These are phyloP conservation scores for Ascosphaera pollenicola DNA, from an alignment of 2,329 filamentous ascomycete species.

Conservation along the genomic window DNA sequence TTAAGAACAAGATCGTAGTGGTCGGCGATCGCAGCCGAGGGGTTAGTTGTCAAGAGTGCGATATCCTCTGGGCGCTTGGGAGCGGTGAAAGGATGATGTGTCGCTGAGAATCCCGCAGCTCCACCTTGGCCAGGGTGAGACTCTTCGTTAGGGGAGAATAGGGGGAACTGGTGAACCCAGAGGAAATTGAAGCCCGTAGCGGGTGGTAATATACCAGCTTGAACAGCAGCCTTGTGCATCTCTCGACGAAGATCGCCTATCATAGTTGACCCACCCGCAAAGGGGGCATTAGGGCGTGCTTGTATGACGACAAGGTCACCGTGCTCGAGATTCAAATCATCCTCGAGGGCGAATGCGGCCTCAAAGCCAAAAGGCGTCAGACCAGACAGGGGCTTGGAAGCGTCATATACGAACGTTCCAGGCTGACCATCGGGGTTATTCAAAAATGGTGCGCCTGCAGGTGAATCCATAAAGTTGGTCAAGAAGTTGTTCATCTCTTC, in stretches of 20 bases:
- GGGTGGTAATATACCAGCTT: constrained; percentile 32
- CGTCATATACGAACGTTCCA: constrained; percentile 55
- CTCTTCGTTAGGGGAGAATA: constrained; percentile 55
- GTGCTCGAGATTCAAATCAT: constrained; percentile 32
- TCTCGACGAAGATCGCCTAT: constrained; percentile 52
- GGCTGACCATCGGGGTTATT: constrained; percentile 58
- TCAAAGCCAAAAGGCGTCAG: constrained; percentile 60
- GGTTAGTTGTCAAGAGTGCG: constrained; percentile 48
- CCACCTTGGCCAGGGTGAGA: constrained; percentile 63
- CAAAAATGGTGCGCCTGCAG: constrained; percentile 34
- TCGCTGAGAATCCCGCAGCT: constrained; percentile 56
- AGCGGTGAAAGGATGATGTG: constrained; percentile 91
- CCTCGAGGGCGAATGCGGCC: constrained; percentile 35
- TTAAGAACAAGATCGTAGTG: constrained; percentile 96
- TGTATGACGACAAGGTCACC: constrained; percentile 69
- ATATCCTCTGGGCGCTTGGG: constrained; percentile 52
- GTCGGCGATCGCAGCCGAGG: constrained; percentile 52
- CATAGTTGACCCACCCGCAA: constrained; percentile 48
- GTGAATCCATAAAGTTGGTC: constrained; percentile 45
- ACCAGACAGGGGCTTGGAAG: constrained; percentile 49
- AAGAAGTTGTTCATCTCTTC: constrained; percentile 39
- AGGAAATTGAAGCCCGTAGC: constrained; percentile 41
- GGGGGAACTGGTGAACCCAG: constrained; percentile 80
- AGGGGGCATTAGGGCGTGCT: constrained; percentile 43
- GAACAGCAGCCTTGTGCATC: constrained; percentile 46